Evolutionary conservation across 139 green algal species (phyloP), one percentile per base, ranked within the genome.

Genomic region (Diplosphaera chodatii): DNA sequence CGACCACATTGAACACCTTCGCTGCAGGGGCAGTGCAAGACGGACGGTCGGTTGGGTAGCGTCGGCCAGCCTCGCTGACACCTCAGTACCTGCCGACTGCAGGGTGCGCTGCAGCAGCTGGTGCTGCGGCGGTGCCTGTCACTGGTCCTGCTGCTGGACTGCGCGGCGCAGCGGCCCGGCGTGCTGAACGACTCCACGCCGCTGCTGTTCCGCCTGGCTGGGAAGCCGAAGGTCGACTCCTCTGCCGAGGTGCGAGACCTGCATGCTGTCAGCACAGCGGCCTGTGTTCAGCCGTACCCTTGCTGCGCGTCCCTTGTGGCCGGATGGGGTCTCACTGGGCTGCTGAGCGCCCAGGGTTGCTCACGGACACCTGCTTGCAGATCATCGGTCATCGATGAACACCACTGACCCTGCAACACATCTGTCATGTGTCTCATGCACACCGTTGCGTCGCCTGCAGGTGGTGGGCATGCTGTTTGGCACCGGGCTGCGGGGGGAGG

Each of bases 51-150:
- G n/a, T n/a, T n/a, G n/a, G n/a, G n/a, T n/a, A n/a, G n/a, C n/a
- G n/a, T n/a, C n/a, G n/a, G n/a, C n/a, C n/a, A n/a, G n/a, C n/a
- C n/a, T n/a, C n/a, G 37, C 37, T 48, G 37, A 48, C 10, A 13
- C 37, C 10, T 13, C 37, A 8, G 8, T 13, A 8, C 48, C 13
- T 34, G 37, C 8, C 37, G 37, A 8, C 31, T 74, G 72, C 81
- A 92, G 90, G 72, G 55, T 3, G 75, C 84, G 20, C 70, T 88
- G 34, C 82, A 80, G 0, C 71, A 76, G 23, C 55, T 87, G 20
- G 71, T 95, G 32, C 68, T 96, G 22, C 90, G 91, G 69, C 87
- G 88, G 21, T 77, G 92, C 32, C 81, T 96, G 71, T 82, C 93
- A 72, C 73, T 95, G 40, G 85, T 90, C 16, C 72, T 91, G 55